Percentiles rank a stretch among this genome's conserved stretches.
Conservation (phyloP, 106 monocot species). For the Dioscorea zingiberensis region DNA sequence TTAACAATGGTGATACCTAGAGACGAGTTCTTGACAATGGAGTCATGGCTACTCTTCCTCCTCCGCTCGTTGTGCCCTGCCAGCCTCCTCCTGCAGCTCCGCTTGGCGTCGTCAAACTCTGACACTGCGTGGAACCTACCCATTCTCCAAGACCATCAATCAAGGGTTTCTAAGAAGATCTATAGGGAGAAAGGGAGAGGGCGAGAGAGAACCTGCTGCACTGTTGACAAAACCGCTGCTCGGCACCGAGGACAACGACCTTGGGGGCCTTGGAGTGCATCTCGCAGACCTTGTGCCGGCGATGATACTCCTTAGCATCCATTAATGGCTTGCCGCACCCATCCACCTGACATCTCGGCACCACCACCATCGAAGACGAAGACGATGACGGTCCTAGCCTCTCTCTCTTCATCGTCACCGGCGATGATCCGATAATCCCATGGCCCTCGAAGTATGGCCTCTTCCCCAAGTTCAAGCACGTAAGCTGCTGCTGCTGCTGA, state of each 20-base stretch:
- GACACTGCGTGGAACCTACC: conserved; percentile 54
- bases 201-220: conserved; percentile 36
- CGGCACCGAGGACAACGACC: conserved; percentile 54
- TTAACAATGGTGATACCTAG: conserved; percentile 6
- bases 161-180: background rate
- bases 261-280: conserved; percentile 60
- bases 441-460: conserved; percentile 42
- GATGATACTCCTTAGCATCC: conserved; percentile 65
- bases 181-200: too few relatives aligned
- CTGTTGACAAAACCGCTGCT: conserved; percentile 67
- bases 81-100: conserved; percentile 73
- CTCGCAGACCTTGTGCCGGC: conserved; percentile 75
- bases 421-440: background rate
- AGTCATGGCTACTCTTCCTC: conserved; percentile 51
- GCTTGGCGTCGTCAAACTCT: conserved; percentile 77
- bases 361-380: background rate
- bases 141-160: background rate
- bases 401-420: conserved; percentile 8
- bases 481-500: conserved; percentile 17
- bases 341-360: conserved; percentile 68
- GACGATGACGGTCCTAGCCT: background rate
- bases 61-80: conserved; percentile 81
- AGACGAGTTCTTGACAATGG: conserved; percentile 28
- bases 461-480: conserved; percentile 79
- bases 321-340: conserved; percentile 40